phyloP scores from a whole-genome alignment of 495 filamentous ascomycete species.

The Podospora conica region DNA sequence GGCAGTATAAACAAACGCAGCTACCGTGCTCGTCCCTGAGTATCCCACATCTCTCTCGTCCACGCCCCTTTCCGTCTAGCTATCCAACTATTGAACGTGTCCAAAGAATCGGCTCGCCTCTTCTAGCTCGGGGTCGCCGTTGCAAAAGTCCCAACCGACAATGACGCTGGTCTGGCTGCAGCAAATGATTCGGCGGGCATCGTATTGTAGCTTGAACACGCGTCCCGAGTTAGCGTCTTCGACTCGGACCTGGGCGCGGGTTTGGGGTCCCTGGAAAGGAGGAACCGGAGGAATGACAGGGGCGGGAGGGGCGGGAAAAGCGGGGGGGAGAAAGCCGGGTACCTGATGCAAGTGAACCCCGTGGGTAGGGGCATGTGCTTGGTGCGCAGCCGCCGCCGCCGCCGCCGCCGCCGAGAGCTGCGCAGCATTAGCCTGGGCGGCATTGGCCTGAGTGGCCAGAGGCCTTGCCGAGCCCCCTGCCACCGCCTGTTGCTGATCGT shows the following conservation, averaged over 20 bases:
- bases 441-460: not conserved
- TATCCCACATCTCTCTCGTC: no score
- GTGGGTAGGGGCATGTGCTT: conserved; percentile 19
- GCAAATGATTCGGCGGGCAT: conserved; percentile 88
- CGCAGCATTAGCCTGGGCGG: not conserved
- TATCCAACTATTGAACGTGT: conserved; percentile 27
- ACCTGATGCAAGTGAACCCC: conserved; percentile 23
- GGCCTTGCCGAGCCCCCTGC: not conserved
- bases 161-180: conserved; percentile 86
- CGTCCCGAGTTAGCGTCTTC: conserved; percentile 50
- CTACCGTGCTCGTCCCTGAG: not conserved
- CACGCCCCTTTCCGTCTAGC: not conserved
- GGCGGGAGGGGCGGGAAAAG: not conserved
- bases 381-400: conserved; percentile 19
- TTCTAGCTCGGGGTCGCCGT: conserved; percentile 76
- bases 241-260: conserved; percentile 15
- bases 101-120: conserved; percentile 75
- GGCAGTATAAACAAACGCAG: not conserved
- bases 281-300: not conserved
- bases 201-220: conserved; percentile 98
- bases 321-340: conserved; percentile 15
- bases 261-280: not conserved
- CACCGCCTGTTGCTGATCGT: not conserved
- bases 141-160: conserved; percentile 97
- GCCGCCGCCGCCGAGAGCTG: conserved; percentile 12